Evolutionary conservation across 352 stramenopile genomes (phyloP).

Genomic region (Phytophthora idaei): DNA sequence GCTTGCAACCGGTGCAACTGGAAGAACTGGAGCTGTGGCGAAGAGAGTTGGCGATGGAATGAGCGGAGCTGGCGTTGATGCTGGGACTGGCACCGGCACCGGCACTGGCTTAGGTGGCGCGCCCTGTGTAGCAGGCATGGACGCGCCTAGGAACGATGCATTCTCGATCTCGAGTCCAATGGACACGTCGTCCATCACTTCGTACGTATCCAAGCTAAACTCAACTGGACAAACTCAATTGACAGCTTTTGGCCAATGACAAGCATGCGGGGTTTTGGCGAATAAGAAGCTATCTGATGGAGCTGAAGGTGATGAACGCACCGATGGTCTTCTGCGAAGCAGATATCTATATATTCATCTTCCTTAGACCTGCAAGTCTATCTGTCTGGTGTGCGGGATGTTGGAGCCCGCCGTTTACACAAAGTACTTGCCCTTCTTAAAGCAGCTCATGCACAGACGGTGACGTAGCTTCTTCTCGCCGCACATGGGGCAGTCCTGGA

Average conservation of each 20-base stretch:
- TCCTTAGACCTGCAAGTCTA: constrained; percentile 1
- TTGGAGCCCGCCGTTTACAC: constrained; percentile 46
- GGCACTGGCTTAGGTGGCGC: constrained; percentile 3
- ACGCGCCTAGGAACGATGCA: constrained; percentile 37
- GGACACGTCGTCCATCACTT: constrained; percentile 42
- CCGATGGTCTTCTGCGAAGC: constrained; percentile 16
- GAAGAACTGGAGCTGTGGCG: constrained; percentile 7
- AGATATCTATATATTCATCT: constrained; percentile 46
- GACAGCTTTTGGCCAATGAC: constrained; percentile 28
- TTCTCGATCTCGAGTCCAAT: constrained; percentile 42
- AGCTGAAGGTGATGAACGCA: neutral
- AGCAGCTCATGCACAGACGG: constrained; percentile 91
- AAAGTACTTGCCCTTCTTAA: constrained; percentile 93
- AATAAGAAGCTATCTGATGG: constrained; percentile 11
- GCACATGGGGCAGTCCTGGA: constrained; percentile 84
- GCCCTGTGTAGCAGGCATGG: constrained; percentile 2
- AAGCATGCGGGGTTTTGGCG: constrained; percentile 10
- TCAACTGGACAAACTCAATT: constrained; percentile 11
- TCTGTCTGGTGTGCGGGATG: constrained; percentile 13
- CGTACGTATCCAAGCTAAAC: constrained; percentile 7
- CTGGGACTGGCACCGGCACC: constrained; percentile 1
- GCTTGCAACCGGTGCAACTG: constrained; percentile 8
- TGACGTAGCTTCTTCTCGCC: constrained; percentile 90
- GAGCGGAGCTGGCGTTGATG: neutral
- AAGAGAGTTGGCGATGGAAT: constrained; percentile 6